phyloP scores from a whole-genome alignment of 441 rosid genomes.

The Daphne laureola region DNA sequence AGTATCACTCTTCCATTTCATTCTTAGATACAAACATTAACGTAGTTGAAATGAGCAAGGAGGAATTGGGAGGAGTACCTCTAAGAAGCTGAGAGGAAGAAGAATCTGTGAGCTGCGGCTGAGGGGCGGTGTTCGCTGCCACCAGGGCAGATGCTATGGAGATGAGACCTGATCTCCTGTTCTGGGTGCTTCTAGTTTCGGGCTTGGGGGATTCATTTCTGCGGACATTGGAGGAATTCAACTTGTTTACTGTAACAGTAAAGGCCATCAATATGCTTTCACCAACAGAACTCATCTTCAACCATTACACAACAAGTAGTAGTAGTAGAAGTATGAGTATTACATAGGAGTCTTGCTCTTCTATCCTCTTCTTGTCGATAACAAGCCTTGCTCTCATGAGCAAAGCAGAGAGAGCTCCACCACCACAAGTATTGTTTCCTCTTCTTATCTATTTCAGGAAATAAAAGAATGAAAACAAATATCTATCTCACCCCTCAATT shows the following conservation, averaged over 20 bases:
- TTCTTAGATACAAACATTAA: not conserved
- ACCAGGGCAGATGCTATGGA: conserved; percentile 30
- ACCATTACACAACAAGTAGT: conserved; percentile 3
- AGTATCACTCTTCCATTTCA: not conserved
- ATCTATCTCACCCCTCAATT: no score
- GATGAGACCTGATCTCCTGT: conserved; percentile 43
- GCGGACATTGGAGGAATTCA: conserved; percentile 58
- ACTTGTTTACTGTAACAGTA: conserved; percentile 77
- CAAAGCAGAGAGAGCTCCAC: no score
- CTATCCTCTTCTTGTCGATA: no score
- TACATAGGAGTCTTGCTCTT: no score
- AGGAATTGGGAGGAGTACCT: conserved; percentile 24
- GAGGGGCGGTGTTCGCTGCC: conserved; percentile 21
- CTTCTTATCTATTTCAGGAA: no score
- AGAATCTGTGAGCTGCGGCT: conserved; percentile 35
- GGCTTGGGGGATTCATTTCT: conserved; percentile 30
- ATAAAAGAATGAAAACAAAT: no score
- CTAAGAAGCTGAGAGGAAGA: conserved; percentile 49
- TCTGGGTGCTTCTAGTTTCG: conserved; percentile 6
- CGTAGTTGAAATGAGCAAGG: not conserved
- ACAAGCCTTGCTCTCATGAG: no score
- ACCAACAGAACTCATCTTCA: conserved; percentile 42
- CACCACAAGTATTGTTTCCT: no score
- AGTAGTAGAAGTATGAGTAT: no score
- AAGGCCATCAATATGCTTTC: conserved; percentile 82